Conservation (phyloP, 23 red algal species). For the Gracilariopsis chorda region DNA sequence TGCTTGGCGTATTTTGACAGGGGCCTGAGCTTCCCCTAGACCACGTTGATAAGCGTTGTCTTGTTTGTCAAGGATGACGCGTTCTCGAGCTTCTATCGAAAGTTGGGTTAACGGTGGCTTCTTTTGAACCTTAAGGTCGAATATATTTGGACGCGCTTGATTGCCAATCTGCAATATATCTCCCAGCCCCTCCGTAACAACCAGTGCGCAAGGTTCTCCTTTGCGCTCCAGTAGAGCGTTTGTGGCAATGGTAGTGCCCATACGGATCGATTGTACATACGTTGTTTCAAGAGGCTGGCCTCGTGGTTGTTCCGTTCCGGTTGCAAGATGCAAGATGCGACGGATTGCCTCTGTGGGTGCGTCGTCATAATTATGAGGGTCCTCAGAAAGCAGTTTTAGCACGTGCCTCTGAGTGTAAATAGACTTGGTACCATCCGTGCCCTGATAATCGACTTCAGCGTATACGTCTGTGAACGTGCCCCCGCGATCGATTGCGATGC, state of each 20-base stretch:
- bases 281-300: constrained; percentile 45
- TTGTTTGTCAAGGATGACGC: constrained; percentile 40
- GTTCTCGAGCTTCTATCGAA: constrained; percentile 67
- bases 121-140: constrained; percentile 80
- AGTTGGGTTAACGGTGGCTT: constrained; percentile 56
- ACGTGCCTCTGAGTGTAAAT: constrained; percentile 19
- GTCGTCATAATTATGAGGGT: constrained; percentile 84
- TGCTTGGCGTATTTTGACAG: not conserved
- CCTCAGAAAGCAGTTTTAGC: constrained; percentile 92
- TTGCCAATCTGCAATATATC: constrained; percentile 85
- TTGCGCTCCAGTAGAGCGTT: constrained; percentile 94
- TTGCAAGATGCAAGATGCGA: constrained; percentile 61
- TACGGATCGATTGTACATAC: constrained; percentile 88
- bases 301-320: not conserved
- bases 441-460: constrained; percentile 47
- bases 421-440: not conserved
- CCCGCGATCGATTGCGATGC: constrained; percentile 89
- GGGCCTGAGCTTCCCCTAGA: not conserved
- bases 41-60: not conserved
- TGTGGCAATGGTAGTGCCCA: constrained; percentile 98
- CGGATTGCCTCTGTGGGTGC: constrained; percentile 96
- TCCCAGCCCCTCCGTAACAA: constrained; percentile 76
- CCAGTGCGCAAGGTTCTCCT: constrained; percentile 70
- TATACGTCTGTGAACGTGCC: constrained; percentile 99
- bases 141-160: constrained; percentile 85